Conservation (phyloP, 1,284 basidiomycete species). For the Ceratobasidium sp. region DNA sequence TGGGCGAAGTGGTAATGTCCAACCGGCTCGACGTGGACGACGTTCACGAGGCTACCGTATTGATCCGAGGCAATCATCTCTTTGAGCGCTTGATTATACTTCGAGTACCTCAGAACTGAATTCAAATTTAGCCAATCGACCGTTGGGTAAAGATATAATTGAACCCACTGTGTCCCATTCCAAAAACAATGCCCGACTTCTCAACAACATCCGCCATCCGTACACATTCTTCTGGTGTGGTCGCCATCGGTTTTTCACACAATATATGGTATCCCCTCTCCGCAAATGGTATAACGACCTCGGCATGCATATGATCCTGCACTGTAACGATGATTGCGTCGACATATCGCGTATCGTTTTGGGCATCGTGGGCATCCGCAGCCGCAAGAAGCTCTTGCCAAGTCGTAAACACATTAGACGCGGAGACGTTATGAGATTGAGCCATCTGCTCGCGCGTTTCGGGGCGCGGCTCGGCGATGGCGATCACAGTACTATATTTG, state of each 20-base stretch:
- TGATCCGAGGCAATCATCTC: conserved; percentile 73
- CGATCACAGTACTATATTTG: conserved; percentile 74
- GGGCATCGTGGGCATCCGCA: conserved; percentile 60
- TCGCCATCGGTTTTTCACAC: conserved; percentile 92
- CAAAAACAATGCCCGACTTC: conserved; percentile 75
- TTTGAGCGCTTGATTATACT: conserved; percentile 77
- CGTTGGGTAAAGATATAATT: neutral
- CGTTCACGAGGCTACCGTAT: conserved; percentile 81
- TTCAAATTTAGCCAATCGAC: neutral
- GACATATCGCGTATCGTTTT: conserved; percentile 64
- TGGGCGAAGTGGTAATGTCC: conserved; percentile 87
- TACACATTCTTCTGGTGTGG: conserved; percentile 73
- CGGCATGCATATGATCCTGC: conserved; percentile 79
- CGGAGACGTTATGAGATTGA: conserved; percentile 66
- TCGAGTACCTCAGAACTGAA: conserved; percentile 85
- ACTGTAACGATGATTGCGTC: conserved; percentile 83
- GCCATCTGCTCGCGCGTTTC: conserved; percentile 70
- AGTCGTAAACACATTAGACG: conserved; percentile 71
- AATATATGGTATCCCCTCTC: conserved; percentile 85
- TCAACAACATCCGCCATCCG: conserved; percentile 77
- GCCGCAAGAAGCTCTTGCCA: conserved; percentile 77
- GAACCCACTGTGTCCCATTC: conserved; percentile 79
- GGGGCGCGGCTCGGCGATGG: conserved; percentile 82
- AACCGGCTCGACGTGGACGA: conserved; percentile 79
- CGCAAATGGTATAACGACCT: conserved; percentile 77